These are phyloP conservation scores for Dactylellina drechsleri DNA, from an alignment of 2,329 filamentous ascomycete species.

Conservation along the genomic window DNA sequence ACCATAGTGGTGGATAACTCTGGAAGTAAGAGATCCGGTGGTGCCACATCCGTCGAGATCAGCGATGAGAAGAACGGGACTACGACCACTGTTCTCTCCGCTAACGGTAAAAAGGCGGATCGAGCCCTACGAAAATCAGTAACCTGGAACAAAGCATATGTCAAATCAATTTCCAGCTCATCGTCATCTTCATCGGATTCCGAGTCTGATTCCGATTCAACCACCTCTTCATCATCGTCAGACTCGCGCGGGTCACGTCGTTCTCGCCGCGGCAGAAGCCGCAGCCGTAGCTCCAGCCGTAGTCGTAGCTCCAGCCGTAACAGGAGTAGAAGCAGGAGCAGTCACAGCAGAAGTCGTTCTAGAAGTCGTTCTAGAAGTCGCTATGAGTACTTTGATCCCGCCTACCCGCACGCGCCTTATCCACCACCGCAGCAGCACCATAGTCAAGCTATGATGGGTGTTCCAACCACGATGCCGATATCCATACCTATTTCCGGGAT, in stretches of 20 bases:
- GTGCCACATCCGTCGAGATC: constrained; percentile 31
- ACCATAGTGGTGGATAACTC: constrained; percentile 39
- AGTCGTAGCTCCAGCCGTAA: constrained; percentile 10
- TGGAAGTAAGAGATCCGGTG: constrained; percentile 10
- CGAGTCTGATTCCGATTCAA: constrained; percentile 1
- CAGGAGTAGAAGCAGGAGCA: constrained; percentile 12
- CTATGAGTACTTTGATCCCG: constrained; percentile 2
- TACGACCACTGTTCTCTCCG: constrained; percentile 30
- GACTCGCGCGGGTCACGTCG: constrained; percentile 4
- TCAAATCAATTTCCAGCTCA: constrained; percentile 6
- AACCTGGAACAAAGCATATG: constrained; percentile 16
- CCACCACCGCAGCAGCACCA: constrained; percentile 2
- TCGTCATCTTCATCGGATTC: not conserved
- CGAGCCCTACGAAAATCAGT: constrained; percentile 8
- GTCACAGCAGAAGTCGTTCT: constrained; percentile 7
- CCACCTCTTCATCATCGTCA: constrained; percentile 2
- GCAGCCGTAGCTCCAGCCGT: constrained; percentile 15
- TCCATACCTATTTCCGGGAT: not conserved
- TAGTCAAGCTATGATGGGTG: constrained; percentile 9
- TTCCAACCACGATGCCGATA: constrained; percentile 12
- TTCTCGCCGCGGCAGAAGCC: constrained; percentile 12
- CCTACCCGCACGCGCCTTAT: constrained; percentile 23
- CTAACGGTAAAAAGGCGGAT: constrained; percentile 14
- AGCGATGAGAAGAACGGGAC: constrained; percentile 24
- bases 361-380: constrained; percentile 14